Base-by-base conservation (phyloP, 768 basidiomycete genomes). In the Mycena rosella region DNA sequence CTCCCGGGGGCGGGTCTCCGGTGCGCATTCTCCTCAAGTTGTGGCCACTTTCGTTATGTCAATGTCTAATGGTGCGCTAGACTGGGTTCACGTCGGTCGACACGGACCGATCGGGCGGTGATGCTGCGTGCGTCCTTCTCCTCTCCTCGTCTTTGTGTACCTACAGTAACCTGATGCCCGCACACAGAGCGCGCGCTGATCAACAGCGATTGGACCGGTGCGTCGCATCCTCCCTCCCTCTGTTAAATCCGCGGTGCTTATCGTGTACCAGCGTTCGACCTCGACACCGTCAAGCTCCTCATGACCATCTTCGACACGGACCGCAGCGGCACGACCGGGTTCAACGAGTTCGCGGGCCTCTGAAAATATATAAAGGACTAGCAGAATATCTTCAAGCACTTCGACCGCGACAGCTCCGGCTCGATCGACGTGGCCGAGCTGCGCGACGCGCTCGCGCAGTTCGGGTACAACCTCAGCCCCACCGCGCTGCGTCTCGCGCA, bases 321-420 rank as follows among this genome's bases (percentile, higher is more conserved):
- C 71, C 87, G 91, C 26, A 90, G 85, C 49, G 94, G 94, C 0
- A 91, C 91, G 1, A 94, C 96, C 67, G 89, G 87, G 40, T 95
- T 93, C 80, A 89, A 89, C 66, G 92, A 94, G 88, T 96, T 95
- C 74, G 74, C 86, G 49, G 92, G 91, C 5, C 86, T 94, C 26
- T 95, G 91, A 91, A 90, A 91, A 74, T 94, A 93, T 78, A 89
- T 94, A 86, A 89, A 91, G 80, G 92, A 95, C 77, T 95, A 93
- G 94, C 92, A 94, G 80, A 88, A 88, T 63, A 89, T 93, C 62
- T 95, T 94, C 83, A 85, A 83, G 49, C 91, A 92, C 78, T 95
- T 95, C 71, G 94, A 96, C 79, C 83, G 88, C n/a, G 95, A 96
- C 76, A 87, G 85, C 56, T 93, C 92, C 15, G 95, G 94, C 27